Base-by-base conservation (phyloP, 2,329 filamentous ascomycete species). In the Alternaria novae-zelandiae region DNA sequence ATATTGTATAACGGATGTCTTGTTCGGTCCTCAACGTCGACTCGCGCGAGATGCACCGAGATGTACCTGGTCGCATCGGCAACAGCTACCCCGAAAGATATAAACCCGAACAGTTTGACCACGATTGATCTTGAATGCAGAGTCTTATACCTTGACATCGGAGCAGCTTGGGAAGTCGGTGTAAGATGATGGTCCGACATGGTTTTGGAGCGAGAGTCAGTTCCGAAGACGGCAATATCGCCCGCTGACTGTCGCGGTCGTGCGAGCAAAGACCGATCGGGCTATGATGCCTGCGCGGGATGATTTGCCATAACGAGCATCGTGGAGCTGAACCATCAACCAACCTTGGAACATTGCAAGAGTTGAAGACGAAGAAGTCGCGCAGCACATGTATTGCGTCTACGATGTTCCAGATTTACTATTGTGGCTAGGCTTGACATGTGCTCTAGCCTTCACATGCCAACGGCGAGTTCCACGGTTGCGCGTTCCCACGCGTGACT, bases 221-320 rank as follows among this genome's bases (percentile, higher is more conserved):
- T 28, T 44, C 61, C 64, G 25, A 65, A 70, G 46, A 53, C 59
- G 72, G 71, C 58, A 74, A 70, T 63, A 55, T 54, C 57, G 67
- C 57, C 70, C 71, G 71, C 70, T 64, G 30, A 32, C 21, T 45
- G 44, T 51, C 53, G 63, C 41, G 63, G 57, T 64, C 58, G 60
- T 62, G 55, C 55, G 67, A 66, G 68, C 72, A 74, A 65, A 73
- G 36, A 65, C 74, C 72, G 74, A 66, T 57, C 72, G 72, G 73
- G 60, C 49, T 69, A 59, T 71, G 74, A 65, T 44, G 50, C 50
- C 53, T 54, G 41, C 50, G 63, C 72, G 72, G 69, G 53, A 59
- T 36, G 51, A 66, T 50, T 71, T 73, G 60, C 71, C 71, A 67
- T 54, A 65, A 51, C 20, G 46, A 56, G 72, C 64, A 63, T 32